Base-by-base conservation (phyloP, 2,329 filamentous ascomycete genomes). In the Sclerotinia subarctica region DNA sequence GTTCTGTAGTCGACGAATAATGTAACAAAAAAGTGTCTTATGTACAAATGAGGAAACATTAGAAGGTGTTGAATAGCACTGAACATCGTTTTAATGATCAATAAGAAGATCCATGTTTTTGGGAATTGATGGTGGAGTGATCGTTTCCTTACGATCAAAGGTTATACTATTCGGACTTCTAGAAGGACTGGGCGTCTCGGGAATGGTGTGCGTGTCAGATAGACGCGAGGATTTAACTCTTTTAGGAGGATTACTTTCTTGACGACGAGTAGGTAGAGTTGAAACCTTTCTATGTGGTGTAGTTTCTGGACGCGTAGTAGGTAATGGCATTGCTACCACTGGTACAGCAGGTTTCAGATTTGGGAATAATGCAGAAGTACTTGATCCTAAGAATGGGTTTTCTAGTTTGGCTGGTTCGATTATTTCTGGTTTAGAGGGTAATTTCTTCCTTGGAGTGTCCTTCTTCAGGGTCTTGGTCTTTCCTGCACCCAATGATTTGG, bases 381-480 rank as follows among this genome's bases (percentile, higher is more conserved):
- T 56, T 24, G 63, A 32, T 32, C 17, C 15, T 19, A 64, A 49
- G 46, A 59, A 52, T 32, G 53, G 44, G 53, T 66, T 70, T 44
- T 52, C 68, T 58, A 66, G 29, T 32, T 64, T 63, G 15, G 35
- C 66, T n/a, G 51, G 7, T 57, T 67, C 62, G 13, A 58, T 69
- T 57, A 52, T 63, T 21, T 69, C 35, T 5, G 62, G 6, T 58
- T 71, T 75, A 13, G 74, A 47, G n/a, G 70, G 52, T 29, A 71
- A 54, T 72, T 77, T 70, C 73, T 76, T 53, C 69, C 70, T 59
- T 67, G 56, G 46, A 76, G 76, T 69, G 72, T 74, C 64, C 74
- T 74, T 38, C 21, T 29, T 60, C 44, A 29, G 5, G 26, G 53
- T 66, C n/a, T 59, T 66, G 44, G 1, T 32, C 51, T 51, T 54